These are phyloP conservation scores for Pisolithus tinctorius DNA, from an alignment of 768 basidiomycete species.

Conservation along the genomic window DNA sequence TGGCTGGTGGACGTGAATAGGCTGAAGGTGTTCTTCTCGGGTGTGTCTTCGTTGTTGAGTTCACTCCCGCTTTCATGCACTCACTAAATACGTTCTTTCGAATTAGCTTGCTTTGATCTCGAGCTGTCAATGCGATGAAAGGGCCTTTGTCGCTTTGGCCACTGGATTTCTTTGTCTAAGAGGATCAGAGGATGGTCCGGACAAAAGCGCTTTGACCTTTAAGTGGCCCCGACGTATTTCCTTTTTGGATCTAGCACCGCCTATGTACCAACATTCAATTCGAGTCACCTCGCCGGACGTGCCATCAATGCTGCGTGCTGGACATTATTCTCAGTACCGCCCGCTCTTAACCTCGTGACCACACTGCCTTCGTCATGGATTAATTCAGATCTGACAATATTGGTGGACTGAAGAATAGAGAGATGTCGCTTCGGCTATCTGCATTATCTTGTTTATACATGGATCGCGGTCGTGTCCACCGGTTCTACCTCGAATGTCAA, in stretches of 20 bases:
- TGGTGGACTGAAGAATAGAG: background rate
- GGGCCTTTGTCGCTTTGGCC: slow-evolving; percentile 12
- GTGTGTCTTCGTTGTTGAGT: background rate
- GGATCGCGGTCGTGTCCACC: too few relatives aligned
- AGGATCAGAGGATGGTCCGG: background rate
- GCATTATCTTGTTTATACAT: too few relatives aligned
- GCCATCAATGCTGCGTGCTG: background rate
- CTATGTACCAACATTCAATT: background rate
- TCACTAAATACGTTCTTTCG: slow-evolving; percentile 14
- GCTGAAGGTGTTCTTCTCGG: background rate
- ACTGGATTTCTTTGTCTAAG: slow-evolving; percentile 6
- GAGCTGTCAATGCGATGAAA: slow-evolving; percentile 3
- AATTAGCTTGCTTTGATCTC: slow-evolving; percentile 12
- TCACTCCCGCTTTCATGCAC: background rate
- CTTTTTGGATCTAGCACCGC: slow-evolving; percentile 9
- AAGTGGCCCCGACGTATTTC: slow-evolving; percentile 4
- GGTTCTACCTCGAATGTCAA: too few relatives aligned
- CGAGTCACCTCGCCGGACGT: background rate
- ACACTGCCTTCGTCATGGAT: background rate
- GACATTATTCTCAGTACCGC: background rate
- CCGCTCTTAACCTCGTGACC: background rate
- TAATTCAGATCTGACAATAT: background rate
- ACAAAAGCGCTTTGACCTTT: background rate
- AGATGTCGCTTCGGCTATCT: background rate
- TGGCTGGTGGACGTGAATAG: background rate